Evolutionary conservation across 306 rosid species (phyloP).

Genomic region (Trichosanthes truncata): DNA sequence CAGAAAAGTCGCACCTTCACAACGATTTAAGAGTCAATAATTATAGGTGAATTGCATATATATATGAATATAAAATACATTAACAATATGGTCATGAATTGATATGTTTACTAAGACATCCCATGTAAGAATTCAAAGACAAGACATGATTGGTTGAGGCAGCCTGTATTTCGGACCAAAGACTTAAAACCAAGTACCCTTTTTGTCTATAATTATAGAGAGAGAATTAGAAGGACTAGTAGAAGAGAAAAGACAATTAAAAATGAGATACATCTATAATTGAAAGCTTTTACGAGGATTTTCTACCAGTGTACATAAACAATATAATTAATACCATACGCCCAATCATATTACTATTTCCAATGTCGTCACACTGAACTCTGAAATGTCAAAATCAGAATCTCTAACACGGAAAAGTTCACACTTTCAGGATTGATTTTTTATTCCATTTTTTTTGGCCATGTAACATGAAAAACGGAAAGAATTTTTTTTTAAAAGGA

Average conservation of each 20-base stretch:
- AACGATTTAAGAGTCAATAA: not conserved
- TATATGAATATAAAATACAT: not conserved
- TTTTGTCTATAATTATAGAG: not conserved
- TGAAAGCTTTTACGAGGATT: not conserved
- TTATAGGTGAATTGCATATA: not conserved
- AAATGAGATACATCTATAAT: not conserved
- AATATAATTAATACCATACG: slow-evolving; percentile 5
- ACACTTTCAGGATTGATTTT: slow-evolving; percentile 13
- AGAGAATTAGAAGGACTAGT: not conserved
- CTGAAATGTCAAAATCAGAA: slow-evolving; percentile 36
- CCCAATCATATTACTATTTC: slow-evolving; percentile 28
- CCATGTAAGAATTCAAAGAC: not conserved
- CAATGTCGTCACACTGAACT: slow-evolving; percentile 22
- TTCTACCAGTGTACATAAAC: not conserved
- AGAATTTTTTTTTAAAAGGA: not conserved
- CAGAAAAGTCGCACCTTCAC: not conserved
- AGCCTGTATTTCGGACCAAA: not conserved
- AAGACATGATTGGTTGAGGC: not conserved
- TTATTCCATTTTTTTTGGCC: slow-evolving; percentile 10
- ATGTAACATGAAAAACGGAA: slow-evolving; percentile 6
- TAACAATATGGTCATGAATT: not conserved
- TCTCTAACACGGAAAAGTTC: slow-evolving; percentile 22
- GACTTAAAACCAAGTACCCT: not conserved
- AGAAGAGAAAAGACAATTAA: not conserved
- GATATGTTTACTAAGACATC: not conserved